Evolutionary conservation across 805 yeast genomes (phyloP), one percentile per base, ranked within the genome.

Genomic region (Barnettozyma pratensis): DNA sequence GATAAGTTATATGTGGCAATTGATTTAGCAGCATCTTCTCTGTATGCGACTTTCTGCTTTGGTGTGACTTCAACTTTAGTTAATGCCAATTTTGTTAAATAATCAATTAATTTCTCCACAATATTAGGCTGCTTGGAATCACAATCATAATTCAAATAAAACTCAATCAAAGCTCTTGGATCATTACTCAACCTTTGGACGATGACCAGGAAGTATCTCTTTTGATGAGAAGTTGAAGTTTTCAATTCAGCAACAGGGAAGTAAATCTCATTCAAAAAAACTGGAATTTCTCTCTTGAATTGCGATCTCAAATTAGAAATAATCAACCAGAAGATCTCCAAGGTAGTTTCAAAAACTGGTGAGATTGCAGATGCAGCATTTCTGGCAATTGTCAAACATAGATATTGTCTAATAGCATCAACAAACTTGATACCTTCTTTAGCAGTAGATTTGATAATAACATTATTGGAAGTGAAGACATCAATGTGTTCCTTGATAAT

Each of bases 71-170:
- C 89, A 5, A 86, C 84, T 50, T 89, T 76, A 0, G 84, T 74
- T 36, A 87, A 69, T 0, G 97, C 83, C 51, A 75, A 74, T 63
- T 72, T 83, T 50, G 60, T 85, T 54, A 94, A 73, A 56, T 85
- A 83, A 55, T 89, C 91, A 46, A 90, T 80, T 39, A 90, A 73
- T 44, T 81, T 74, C 67, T 94, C 99, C 67, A 91, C 88, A 44
- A 91, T 74, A 64, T 94, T 94, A 37, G 94, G 86, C 75, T 83
- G 78, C 19, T 76, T 72, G 2, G 78, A 68, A 63, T 90, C 96
- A 72, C 99, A 94, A 66, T 94, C 99, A 65, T 94, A 95, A 67
- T 94, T 94, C 60, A 94, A 75, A 63, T 92, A 94, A 50, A 94
- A 81, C 68, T 94, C 99, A 50, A 95, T 88, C 53, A 95, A 71